Percentiles rank a stretch among this genome's conserved stretches.
Evolutionary conservation across 352 stramenopile genomes (phyloP).

Genomic region (Phytophthora pini): DNA sequence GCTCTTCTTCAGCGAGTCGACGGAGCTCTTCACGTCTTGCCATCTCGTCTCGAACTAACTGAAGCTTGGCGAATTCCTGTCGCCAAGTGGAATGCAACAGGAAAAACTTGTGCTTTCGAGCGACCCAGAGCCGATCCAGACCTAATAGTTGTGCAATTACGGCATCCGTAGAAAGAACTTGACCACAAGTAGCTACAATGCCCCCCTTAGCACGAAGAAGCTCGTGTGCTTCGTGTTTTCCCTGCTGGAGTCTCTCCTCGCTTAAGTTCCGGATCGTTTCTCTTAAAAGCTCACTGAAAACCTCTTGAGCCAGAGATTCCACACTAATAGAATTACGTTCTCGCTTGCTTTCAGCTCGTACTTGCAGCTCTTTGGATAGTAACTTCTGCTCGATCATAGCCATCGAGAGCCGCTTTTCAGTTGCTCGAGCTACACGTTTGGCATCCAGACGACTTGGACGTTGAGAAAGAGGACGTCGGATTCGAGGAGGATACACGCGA

Average conservation of each 20-base stretch:
- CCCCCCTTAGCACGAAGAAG: slow-evolving; percentile 21
- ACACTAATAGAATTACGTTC: slow-evolving; percentile 44
- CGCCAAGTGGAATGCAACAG: slow-evolving; percentile 50
- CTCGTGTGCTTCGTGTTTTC: slow-evolving; percentile 25
- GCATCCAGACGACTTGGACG: slow-evolving; percentile 49
- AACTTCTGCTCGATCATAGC: slow-evolving; percentile 53
- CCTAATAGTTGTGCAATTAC: slow-evolving; percentile 23
- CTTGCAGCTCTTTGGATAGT: slow-evolving; percentile 33
- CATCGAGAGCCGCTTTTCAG: slow-evolving; percentile 76
- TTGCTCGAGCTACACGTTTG: slow-evolving; percentile 54
- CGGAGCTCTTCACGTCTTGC: slow-evolving; percentile 57
- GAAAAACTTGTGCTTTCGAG: slow-evolving; percentile 43
- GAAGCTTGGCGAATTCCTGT: slow-evolving; percentile 53
- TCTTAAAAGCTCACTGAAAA: slow-evolving; percentile 35
- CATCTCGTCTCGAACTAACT: slow-evolving; percentile 56
- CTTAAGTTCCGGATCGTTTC: slow-evolving; percentile 37
- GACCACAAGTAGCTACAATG: slow-evolving; percentile 10
- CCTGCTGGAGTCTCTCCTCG: slow-evolving; percentile 26
- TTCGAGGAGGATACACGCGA: slow-evolving; percentile 44
- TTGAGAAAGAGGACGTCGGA: slow-evolving; percentile 24
- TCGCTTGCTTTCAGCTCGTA: slow-evolving; percentile 28
- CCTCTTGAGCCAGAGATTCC: slow-evolving; percentile 20
- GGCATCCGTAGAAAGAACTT: background rate
- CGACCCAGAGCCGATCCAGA: slow-evolving; percentile 55
- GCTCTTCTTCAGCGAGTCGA: slow-evolving; percentile 59